phyloP scores from a whole-genome alignment of 345 rosid species.

The Firmiana major region DNA sequence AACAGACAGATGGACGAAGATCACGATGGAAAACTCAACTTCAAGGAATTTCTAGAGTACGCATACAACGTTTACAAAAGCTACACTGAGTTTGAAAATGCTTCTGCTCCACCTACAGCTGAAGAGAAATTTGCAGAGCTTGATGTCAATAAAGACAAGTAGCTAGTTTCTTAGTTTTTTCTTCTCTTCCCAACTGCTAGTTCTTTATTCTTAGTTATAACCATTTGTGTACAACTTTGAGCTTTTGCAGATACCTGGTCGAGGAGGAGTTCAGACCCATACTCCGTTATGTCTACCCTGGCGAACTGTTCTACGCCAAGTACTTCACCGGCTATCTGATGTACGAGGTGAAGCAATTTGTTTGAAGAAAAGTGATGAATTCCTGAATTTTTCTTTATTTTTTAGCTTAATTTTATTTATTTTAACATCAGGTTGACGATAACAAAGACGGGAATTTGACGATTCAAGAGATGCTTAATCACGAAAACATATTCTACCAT shows the following conservation, averaged over 20 bases:
- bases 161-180: background rate
- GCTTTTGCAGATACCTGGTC: conserved; percentile 27
- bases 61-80: conserved; percentile 44
- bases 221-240: background rate
- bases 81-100: conserved; percentile 42
- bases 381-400: too few species aligned
- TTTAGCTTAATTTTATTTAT: too few species aligned
- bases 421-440: conserved; percentile 51
- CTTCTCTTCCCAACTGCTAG: background rate
- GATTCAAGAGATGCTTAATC: conserved; percentile 57
- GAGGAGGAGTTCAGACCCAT: conserved; percentile 57
- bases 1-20: conserved; percentile 57
- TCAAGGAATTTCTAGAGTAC: conserved; percentile 38
- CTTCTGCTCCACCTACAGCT: conserved; percentile 28
- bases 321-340: conserved; percentile 50
- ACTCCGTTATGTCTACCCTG: conserved; percentile 56
- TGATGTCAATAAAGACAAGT: conserved; percentile 52
- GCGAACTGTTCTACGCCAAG: conserved; percentile 58
- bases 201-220: background rate
- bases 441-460: conserved; percentile 50
- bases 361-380: background rate
- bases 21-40: conserved; percentile 47
- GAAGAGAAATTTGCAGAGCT: conserved; percentile 49
- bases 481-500: conserved; percentile 50
- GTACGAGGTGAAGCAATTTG: conserved; percentile 36